Evolutionary conservation across 2,329 filamentous ascomycete genomes (phyloP).

Genomic region (Xylariaceae sp.): DNA sequence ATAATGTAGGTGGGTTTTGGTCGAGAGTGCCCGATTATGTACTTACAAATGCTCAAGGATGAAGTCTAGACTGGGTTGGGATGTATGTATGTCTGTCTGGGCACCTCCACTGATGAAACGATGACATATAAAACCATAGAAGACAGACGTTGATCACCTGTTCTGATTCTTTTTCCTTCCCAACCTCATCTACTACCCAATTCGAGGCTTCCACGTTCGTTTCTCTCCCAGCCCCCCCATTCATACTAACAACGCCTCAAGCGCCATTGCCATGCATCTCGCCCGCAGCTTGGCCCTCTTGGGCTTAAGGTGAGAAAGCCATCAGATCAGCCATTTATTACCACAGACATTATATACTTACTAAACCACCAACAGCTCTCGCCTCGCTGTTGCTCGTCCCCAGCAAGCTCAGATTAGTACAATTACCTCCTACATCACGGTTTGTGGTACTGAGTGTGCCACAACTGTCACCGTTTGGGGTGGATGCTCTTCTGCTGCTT

Average conservation of each 20-base stretch:
- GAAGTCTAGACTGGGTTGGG: conserved; percentile 2
- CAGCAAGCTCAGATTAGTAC: conserved; percentile 18
- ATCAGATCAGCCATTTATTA: background rate
- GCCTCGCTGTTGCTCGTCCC: conserved; percentile 20
- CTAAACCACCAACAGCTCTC: conserved; percentile 22
- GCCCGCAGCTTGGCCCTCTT: conserved; percentile 23
- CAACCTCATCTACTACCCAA: conserved; percentile 10
- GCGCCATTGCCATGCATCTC: conserved; percentile 21
- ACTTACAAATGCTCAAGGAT: no score
- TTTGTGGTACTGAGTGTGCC: conserved; percentile 25
- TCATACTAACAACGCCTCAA: no score
- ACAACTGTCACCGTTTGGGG: conserved; percentile 27
- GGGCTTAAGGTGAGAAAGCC: conserved; percentile 25
- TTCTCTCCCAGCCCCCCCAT: conserved; percentile 11
- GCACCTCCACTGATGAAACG: background rate
- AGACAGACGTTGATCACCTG: background rate
- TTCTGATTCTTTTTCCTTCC: background rate
- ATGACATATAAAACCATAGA: conserved; percentile 17
- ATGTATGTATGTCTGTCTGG: no score
- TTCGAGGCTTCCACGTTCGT: conserved; percentile 24
- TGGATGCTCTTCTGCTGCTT: conserved; percentile 22
- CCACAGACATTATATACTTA: no score
- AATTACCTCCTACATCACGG: conserved; percentile 25
- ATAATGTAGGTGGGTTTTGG: no score
- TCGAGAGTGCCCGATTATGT: no score